Percentiles rank a stretch among this genome's conserved stretches.
Evolutionary conservation across 1,284 basidiomycete genomes (phyloP).

Genomic region (Phenoliferia sp.): DNA sequence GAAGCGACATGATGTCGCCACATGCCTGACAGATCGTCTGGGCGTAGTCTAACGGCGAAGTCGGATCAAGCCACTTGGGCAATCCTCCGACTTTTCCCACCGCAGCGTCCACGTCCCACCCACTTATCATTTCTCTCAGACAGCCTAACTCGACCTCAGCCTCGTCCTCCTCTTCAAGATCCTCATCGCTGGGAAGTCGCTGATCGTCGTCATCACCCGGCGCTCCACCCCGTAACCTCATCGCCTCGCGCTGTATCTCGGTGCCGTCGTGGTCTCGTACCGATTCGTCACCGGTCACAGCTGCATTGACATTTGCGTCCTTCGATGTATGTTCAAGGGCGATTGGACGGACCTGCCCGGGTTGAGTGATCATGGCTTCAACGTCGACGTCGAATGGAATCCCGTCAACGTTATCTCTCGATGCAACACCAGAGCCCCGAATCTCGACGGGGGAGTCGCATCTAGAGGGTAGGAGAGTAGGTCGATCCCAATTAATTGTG

Average conservation of each 20-base stretch:
- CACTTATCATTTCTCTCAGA: constrained; percentile 13
- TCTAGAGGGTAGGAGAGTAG: neutral
- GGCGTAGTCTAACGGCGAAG: constrained; percentile 7
- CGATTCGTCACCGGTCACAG: neutral
- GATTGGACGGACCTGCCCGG: no score
- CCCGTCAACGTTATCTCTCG: neutral
- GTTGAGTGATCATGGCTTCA: neutral
- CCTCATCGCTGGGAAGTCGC: no score
- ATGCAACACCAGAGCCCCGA: no score
- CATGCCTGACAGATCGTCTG: constrained; percentile 18
- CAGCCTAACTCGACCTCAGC: constrained; percentile 31
- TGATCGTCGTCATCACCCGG: constrained; percentile 11
- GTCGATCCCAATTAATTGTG: constrained; percentile 10
- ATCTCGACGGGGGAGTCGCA: no score
- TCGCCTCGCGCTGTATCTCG: neutral
- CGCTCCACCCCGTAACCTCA: constrained; percentile 18
- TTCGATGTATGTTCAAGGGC: neutral
- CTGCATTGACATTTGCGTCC: neutral
- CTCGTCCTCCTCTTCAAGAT: constrained; percentile 23
- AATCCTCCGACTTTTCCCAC: constrained; percentile 28
- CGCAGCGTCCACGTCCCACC: constrained; percentile 25
- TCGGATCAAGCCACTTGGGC: constrained; percentile 26
- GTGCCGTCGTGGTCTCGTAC: neutral
- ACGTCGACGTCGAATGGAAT: constrained; percentile 2
- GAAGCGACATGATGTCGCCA: constrained; percentile 14